Base-by-base conservation (phyloP, 2,329 filamentous ascomycete genomes). In the Lachnum nothofagi region DNA sequence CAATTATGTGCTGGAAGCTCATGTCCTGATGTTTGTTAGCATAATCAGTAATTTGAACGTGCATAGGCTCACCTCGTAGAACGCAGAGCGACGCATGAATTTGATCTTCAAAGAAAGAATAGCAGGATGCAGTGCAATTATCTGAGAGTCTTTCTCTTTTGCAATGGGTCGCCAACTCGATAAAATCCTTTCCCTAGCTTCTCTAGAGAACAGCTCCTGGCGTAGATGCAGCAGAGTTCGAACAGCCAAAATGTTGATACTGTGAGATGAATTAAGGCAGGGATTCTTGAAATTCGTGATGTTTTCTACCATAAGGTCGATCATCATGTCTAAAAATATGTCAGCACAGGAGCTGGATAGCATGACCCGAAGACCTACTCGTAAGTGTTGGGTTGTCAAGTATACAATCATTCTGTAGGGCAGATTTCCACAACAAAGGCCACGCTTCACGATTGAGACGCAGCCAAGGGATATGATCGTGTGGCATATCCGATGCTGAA, bases 81-180 rank as follows among this genome's bases (percentile, higher is more conserved):
- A 77, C 0, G 74, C 77, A 0, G 76, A 70, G n/a, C 70, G 68
- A 4, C 64, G 61, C 70, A 78, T 76, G 20, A 79, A 62, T 56
- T 75, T 79, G 2, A 70, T 61, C 53, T 72, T 69, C 41, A 80
- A 56, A 17, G 70, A 68, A 5, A 80, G 62, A 4, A 74, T 57
- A 31, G 53, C 48, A 24, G 58, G 49, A 45, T 62, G 47, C n/a
- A 60, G 34, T 25, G 51, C 42, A 20, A 46, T 47, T 2, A 48
- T 49, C 9, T 44, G 38, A 24, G 31, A 47, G 2, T 44, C 49
- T 6, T 41, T 16, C 6, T 3, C 42, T 43, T 22, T 44, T 9
- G 4, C 9, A 23, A 46, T 33, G 20, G 44, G 41, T 12, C 53
- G 27, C 59, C 60, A 65, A n/a, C 42, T 42, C n/a, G 49, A 55